Evolutionary conservation across 164 flowering plant genomes (phyloP).

Genomic region (Paratinospora sagittata): DNA sequence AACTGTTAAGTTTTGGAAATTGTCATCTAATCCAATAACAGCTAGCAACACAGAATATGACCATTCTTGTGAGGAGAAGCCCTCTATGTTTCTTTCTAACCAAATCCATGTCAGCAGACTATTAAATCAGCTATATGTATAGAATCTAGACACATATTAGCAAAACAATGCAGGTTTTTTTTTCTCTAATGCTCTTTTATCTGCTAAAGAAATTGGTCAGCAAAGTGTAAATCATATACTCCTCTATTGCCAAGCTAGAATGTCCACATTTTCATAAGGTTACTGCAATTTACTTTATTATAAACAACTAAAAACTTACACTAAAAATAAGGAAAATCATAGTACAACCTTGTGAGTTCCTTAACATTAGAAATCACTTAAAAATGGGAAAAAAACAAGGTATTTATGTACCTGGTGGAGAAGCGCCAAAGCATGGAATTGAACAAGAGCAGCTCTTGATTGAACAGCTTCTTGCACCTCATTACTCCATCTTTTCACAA

Average conservation of each 20-base stretch:
- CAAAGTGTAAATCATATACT: neutral
- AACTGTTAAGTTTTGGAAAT: neutral
- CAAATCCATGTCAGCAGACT: too few relatives aligned
- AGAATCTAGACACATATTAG: too few relatives aligned
- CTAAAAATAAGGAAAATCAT: neutral
- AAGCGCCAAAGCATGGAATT: conserved; percentile 87
- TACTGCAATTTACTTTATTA: too few relatives aligned
- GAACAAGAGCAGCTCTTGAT: conserved; percentile 94
- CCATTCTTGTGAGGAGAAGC: neutral
- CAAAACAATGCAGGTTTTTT: too few relatives aligned
- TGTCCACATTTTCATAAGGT: neutral
- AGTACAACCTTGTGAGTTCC: neutral
- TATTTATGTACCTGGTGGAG: conserved; percentile 67
- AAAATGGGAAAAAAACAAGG: neutral
- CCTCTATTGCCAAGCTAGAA: neutral
- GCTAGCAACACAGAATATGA: neutral
- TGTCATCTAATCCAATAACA: neutral
- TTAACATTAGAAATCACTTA: neutral
- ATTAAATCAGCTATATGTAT: too few relatives aligned
- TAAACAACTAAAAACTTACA: neutral
- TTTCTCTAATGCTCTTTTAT: neutral
- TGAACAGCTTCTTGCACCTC: conserved; percentile 99
- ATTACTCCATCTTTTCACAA: conserved; percentile 96
- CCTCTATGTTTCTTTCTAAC: neutral
- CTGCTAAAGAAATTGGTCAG: neutral